Evolutionary conservation across 352 stramenopile species (phyloP), one percentile per base, ranked within the genome.

Genomic region (Phytophthora idaei): DNA sequence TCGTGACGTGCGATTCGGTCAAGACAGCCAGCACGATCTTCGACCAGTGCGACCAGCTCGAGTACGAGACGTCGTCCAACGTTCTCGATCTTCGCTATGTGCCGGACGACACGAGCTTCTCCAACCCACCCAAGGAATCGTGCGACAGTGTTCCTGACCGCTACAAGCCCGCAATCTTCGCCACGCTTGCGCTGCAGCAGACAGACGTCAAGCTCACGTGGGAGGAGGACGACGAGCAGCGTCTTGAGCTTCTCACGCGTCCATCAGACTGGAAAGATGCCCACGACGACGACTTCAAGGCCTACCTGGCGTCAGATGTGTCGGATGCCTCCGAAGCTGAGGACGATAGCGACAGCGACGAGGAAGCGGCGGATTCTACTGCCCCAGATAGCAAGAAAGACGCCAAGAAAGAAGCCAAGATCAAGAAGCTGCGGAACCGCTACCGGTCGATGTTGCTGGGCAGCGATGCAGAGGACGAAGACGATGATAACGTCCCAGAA

Each of bases 1-100:
- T 99, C 17, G 94, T 97, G 11, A 96, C 94, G 45, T 99, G 97
- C 81, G 84, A 97, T 56, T 94, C 81, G 27, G 78, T 94, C 32
- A 89, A 94, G 53, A 95, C 95, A 8, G 94, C 97, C 29, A 90
- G 96, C 37, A 78, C 85, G 29, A 95, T 98, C 44, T 99, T 99
- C 61, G 85, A 97, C 60, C 89, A 97, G 74, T 97, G 97, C 25
- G 97, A 99, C 70, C 97, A 98, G 50, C 89, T 99, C 61, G 97
- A 99, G 76, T 98, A 99, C 75, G 97, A 99, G 71, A 95, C 96
- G 46, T 99, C 95, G 8, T 95, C 92, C 49, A 97, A 98, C 50
- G 76, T 93, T 52, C 89, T 99, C 11, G 97, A 99, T 74, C 64
- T 99, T 14, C 83, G 97, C 28, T 98, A 97, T 57, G 89, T 99